These are phyloP conservation scores for Endotrypanum monterogeii DNA, from an alignment of 208 protist genomes.

Conservation along the genomic window DNA sequence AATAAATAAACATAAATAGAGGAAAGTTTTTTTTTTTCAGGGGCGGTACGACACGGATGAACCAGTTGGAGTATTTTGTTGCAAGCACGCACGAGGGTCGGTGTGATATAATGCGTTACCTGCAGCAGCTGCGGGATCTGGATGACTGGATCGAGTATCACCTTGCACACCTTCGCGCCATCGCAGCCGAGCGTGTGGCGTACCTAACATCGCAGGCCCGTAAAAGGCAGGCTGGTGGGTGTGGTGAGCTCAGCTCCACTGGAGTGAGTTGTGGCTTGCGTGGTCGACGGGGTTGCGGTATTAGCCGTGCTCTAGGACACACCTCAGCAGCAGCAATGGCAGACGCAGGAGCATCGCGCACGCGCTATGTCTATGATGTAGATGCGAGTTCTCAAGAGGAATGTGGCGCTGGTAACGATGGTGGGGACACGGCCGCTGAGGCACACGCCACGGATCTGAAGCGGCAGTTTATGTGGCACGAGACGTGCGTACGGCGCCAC, in stretches of 20 bases:
- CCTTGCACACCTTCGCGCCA: slow-evolving; percentile 43
- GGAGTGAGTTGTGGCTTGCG: neutral
- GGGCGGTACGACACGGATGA: slow-evolving; percentile 34
- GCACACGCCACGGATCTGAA: slow-evolving; percentile 11
- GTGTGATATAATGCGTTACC: slow-evolving; percentile 61
- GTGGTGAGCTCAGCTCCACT: neutral
- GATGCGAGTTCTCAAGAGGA: neutral
- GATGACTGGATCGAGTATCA: slow-evolving; percentile 66
- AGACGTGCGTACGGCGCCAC: slow-evolving; percentile 30
- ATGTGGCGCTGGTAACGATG: too few species aligned
- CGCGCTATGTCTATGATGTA: slow-evolving; percentile 5
- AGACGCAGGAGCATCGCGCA: neutral
- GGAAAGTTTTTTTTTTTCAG: neutral
- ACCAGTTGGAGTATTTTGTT: slow-evolving; percentile 76
- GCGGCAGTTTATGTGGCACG: slow-evolving; percentile 32
- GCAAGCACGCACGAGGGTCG: slow-evolving; percentile 60
- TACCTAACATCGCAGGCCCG: slow-evolving; percentile 9
- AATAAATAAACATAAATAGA: too few species aligned
- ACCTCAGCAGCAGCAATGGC: neutral
- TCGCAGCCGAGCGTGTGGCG: slow-evolving; percentile 30
- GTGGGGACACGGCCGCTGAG: neutral
- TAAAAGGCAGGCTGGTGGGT: neutral
- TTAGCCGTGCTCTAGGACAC: neutral
- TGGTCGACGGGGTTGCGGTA: neutral
- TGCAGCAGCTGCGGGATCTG: slow-evolving; percentile 63